Evolutionary conservation across 371 early-diverging fungal species (phyloP).

Genomic region (Mucor indicus): DNA sequence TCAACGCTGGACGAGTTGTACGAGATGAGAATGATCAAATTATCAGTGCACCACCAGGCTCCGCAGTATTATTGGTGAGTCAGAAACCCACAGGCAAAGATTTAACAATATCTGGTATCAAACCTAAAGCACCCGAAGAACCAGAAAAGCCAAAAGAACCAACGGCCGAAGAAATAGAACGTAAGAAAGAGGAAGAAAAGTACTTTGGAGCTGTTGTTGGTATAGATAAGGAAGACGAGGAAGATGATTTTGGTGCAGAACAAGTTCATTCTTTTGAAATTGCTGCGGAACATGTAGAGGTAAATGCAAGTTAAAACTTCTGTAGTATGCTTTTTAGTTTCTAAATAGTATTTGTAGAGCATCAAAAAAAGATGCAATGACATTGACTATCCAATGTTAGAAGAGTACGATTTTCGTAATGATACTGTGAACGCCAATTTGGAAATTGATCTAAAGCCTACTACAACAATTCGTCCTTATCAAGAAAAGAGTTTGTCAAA

Average conservation of each 20-base stretch:
- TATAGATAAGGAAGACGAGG: slow-evolving; percentile 66
- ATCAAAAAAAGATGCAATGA: slow-evolving; percentile 95
- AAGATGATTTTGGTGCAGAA: slow-evolving; percentile 66
- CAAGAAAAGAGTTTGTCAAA: slow-evolving; percentile 99
- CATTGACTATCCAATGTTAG: slow-evolving; percentile 96
- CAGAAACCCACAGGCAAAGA: slow-evolving; percentile 61
- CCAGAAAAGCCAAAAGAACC: slow-evolving; percentile 16
- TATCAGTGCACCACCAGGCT: slow-evolving; percentile 28
- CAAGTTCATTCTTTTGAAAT: slow-evolving; percentile 91
- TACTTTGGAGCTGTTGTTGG: slow-evolving; percentile 59
- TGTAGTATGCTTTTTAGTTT: too few relatives aligned
- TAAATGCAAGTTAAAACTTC: slow-evolving; percentile 12
- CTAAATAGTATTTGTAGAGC: slow-evolving; percentile 24
- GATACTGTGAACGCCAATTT: slow-evolving; percentile 86
- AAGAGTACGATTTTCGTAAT: slow-evolving; percentile 99
- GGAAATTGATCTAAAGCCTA: slow-evolving; percentile 96
- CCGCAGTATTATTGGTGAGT: slow-evolving; percentile 27
- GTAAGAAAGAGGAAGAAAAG: slow-evolving; percentile 47
- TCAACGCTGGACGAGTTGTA: slow-evolving; percentile 68
- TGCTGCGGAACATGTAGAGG: slow-evolving; percentile 73
- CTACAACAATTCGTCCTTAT: slow-evolving; percentile 95
- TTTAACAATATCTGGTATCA: slow-evolving; percentile 56
- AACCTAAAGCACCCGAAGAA: slow-evolving; percentile 30
- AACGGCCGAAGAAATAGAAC: slow-evolving; percentile 28
- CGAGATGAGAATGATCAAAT: slow-evolving; percentile 44